Percentiles rank a stretch among this genome's conserved stretches.
Conservation (phyloP, 345 rosid species). For the Lepidium aucheri region DNA sequence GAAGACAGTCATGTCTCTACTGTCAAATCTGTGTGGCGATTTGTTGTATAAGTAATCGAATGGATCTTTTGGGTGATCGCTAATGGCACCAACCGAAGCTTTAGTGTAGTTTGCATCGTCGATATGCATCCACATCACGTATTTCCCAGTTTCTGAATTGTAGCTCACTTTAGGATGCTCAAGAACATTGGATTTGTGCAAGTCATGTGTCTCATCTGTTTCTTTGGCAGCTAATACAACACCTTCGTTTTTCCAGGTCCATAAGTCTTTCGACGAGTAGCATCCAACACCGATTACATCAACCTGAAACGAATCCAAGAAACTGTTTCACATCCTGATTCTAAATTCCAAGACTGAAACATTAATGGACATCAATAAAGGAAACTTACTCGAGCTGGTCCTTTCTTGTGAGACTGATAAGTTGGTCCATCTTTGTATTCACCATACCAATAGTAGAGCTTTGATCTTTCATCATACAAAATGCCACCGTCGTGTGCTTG, state of each 20-base stretch:
- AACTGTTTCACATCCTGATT: background rate
- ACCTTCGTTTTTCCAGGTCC: slow-evolving; percentile 94
- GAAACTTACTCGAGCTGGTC: slow-evolving; percentile 70
- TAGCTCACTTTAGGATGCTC: slow-evolving; percentile 92
- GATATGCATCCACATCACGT: slow-evolving; percentile 97
- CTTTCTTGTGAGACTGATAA: slow-evolving; percentile 64
- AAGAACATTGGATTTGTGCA: slow-evolving; percentile 75
- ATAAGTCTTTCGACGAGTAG: slow-evolving; percentile 89
- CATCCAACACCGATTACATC: slow-evolving; percentile 93
- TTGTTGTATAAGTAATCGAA: slow-evolving; percentile 63
- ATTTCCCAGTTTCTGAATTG: slow-evolving; percentile 60
- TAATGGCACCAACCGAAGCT: slow-evolving; percentile 65
- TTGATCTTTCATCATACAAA: slow-evolving; percentile 51
- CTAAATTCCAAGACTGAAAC: background rate
- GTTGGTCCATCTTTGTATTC: slow-evolving; percentile 96
- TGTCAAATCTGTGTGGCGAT: slow-evolving; percentile 71
- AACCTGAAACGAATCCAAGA: slow-evolving; percentile 44
- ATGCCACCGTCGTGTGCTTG: slow-evolving; percentile 96
- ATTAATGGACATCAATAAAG: background rate
- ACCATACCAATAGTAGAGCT: slow-evolving; percentile 80
- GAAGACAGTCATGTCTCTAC: slow-evolving; percentile 93
- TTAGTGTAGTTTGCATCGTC: slow-evolving; percentile 90
- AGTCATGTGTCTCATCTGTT: slow-evolving; percentile 65
- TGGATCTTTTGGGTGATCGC: slow-evolving; percentile 79
- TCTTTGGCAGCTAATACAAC: slow-evolving; percentile 71